Base-by-base conservation (phyloP, 2,329 filamentous ascomycete genomes). In the Diplodia sapinea region DNA sequence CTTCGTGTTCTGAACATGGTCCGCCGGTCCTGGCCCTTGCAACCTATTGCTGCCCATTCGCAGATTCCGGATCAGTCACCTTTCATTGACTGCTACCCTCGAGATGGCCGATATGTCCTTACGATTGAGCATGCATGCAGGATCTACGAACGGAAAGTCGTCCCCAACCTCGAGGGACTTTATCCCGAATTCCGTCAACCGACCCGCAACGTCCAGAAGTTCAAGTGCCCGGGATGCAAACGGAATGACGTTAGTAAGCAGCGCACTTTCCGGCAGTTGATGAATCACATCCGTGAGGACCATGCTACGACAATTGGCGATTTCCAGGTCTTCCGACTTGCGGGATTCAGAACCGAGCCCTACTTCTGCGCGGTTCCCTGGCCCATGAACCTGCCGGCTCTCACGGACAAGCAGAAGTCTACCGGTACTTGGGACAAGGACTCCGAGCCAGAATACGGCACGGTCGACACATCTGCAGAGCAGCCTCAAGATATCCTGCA, bases 81-180 rank as follows among this genome's bases (percentile, higher is more conserved):
- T 59, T 66, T 49, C 71, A 36, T 47, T 17, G 40, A 56, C 7
- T 59, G 50, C 12, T 66, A 66, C 29, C 56, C 63, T 17, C 56
- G 15, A 23, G 50, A 69, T 66, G 65, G 72, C 13, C 66, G 67
- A 31, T 76, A 77, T 64, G 57, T 69, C n/a, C 72, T 77, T 9
- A 71, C 72, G 20, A 70, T 78, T 33, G 74, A 75, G 50, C 76
- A 78, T 65, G 77, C 76, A 11, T 71, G 71, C 36, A 72, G 73
- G 72, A 70, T 77, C 47, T 74, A 74, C 54, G 63, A 73, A 20
- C 62, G 73, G 15, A 70, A 74, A 15, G 72, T 78, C 26, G 63
- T 67, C 33, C 72, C 71, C 12, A 47, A 66, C 3, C 65, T 73
- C 13, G 29, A 67, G 4, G 62, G 70, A 43, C 33, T 68, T 15